These are phyloP conservation scores for Phytophthora pinifolia DNA, from an alignment of 352 stramenopile genomes.

Conservation along the genomic window DNA sequence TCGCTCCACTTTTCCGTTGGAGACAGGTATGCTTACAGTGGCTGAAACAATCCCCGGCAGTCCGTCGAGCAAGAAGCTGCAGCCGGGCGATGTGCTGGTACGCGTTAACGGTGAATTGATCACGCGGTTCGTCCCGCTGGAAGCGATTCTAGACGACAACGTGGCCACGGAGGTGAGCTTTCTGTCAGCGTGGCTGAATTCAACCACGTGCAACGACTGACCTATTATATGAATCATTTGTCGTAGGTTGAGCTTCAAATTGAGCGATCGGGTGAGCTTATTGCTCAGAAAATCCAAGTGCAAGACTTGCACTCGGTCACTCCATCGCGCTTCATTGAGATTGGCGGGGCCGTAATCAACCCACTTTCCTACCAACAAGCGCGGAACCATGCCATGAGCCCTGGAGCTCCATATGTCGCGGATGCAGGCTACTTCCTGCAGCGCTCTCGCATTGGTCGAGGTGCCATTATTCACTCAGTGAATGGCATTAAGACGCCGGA, in stretches of 20 bases:
- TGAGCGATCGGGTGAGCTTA: slow-evolving; percentile 70
- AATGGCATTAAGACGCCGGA: slow-evolving; percentile 84
- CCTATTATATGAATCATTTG: not conserved
- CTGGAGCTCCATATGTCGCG: slow-evolving; percentile 80
- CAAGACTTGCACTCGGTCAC: slow-evolving; percentile 88
- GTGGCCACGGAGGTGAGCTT: slow-evolving; percentile 59
- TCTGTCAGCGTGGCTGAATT: not conserved
- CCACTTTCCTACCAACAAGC: slow-evolving; percentile 90
- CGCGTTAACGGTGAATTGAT: slow-evolving; percentile 78
- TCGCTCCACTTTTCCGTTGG: slow-evolving; percentile 73
- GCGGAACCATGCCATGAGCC: slow-evolving; percentile 74
- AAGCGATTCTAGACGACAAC: slow-evolving; percentile 78
- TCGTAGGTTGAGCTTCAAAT: slow-evolving; percentile 75
- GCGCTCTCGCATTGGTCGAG: slow-evolving; percentile 79
- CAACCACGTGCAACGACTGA: no score
- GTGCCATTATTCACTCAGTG: slow-evolving; percentile 87
- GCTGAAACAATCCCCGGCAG: slow-evolving; percentile 83
- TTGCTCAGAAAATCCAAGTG: slow-evolving; percentile 65
- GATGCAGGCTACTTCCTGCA: slow-evolving; percentile 91
- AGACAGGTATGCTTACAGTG: slow-evolving; percentile 92
- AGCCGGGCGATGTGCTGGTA: slow-evolving; percentile 90
- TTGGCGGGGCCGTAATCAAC: slow-evolving; percentile 88
- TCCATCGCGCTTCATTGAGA: slow-evolving; percentile 84
- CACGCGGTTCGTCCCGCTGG: slow-evolving; percentile 88
- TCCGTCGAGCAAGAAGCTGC: slow-evolving; percentile 73